Evolutionary conservation across 306 rosid species (phyloP), one percentile per base, ranked within the genome.

Genomic region (Cercis canadensis): DNA sequence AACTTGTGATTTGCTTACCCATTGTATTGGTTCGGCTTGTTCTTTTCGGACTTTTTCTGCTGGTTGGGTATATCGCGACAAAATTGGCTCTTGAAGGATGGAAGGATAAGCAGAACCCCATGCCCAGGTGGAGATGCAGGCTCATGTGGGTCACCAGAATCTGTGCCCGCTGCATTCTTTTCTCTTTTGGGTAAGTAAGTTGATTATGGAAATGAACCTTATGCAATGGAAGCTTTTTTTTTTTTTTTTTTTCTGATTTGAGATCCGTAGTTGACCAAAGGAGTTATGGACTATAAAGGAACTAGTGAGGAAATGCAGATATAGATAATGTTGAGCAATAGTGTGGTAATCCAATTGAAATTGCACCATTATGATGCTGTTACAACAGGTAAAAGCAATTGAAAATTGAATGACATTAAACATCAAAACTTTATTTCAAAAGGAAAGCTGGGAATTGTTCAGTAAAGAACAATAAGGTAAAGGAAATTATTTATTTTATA

Each of bases 71-170:
- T 51, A 2, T 89, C 3, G 96, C 96, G 0, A 91, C 99, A 5
- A 89, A 62, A 55, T 9, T 84, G 43, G 99, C 99, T 33, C 88
- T 95, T 36, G 0, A 18, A 11, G 90, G 97, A 7, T 95, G 99
- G 99, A 89, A 86, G 75, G 97, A 89, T 21, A 86, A 10, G 73
- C 80, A 85, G 60, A 89, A 74, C 24, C 96, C 97, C 4, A 83
- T 95, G 96, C 99, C 99, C 0, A 79, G 19, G 62, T 91, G 99
- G 99, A 83, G 99, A 57, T 80, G 84, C 21, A 75, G 88, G 39
- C 68, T 91, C 24, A 89, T 91, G 99, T 90, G 96, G 88, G 63
- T 95, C 75, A 95, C 99, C 9, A 77, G 99, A 78, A 18, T 86
- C 16, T 86, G 81, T 14, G 86, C 86, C 13, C 85, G 99, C 36